These are phyloP conservation scores for Afroboletus lepidellus DNA, from an alignment of 1,284 basidiomycete genomes.

Conservation along the genomic window DNA sequence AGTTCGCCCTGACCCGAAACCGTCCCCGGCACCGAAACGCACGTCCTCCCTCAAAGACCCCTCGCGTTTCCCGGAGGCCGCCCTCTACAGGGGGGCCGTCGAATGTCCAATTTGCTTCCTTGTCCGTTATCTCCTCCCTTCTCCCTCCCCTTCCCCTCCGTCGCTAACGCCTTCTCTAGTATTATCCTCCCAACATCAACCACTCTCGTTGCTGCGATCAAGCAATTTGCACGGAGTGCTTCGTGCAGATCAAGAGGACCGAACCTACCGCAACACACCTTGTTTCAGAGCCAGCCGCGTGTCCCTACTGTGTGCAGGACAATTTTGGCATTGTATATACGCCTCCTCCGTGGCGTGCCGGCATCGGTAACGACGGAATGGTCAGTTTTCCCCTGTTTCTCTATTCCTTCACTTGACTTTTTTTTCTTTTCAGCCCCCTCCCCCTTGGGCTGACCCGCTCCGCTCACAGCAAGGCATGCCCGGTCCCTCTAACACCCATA, in stretches of 20 bases:
- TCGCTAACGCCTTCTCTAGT: constrained; percentile 48
- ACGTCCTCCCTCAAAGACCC: constrained; percentile 50
- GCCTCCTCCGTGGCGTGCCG: constrained; percentile 77
- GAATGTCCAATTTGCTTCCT: constrained; percentile 99
- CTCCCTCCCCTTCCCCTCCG: background rate
- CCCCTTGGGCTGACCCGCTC: constrained; percentile 50
- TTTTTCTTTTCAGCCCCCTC: constrained; percentile 32
- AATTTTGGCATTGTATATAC: constrained; percentile 95
- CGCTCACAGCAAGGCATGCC: constrained; percentile 42
- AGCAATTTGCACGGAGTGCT: constrained; percentile 98
- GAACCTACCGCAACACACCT: constrained; percentile 93
- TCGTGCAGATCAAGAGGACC: constrained; percentile 96
- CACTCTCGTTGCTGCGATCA: constrained; percentile 97
- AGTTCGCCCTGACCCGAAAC: constrained; percentile 42
- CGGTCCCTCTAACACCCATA: constrained; percentile 47
- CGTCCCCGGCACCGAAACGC: constrained; percentile 44
- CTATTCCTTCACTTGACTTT: constrained; percentile 5
- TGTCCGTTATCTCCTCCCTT: constrained; percentile 52
- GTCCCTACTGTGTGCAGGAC: constrained; percentile 95
- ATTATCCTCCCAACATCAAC: constrained; percentile 95
- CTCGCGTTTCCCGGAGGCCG: constrained; percentile 62
- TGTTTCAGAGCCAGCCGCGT: constrained; percentile 91
- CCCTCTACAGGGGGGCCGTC: constrained; percentile 80
- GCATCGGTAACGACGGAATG: constrained; percentile 67
- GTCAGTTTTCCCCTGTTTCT: constrained; percentile 39